Base-by-base conservation (phyloP, 352 stramenopile species). In the Pythium rhizo-oryzae region DNA sequence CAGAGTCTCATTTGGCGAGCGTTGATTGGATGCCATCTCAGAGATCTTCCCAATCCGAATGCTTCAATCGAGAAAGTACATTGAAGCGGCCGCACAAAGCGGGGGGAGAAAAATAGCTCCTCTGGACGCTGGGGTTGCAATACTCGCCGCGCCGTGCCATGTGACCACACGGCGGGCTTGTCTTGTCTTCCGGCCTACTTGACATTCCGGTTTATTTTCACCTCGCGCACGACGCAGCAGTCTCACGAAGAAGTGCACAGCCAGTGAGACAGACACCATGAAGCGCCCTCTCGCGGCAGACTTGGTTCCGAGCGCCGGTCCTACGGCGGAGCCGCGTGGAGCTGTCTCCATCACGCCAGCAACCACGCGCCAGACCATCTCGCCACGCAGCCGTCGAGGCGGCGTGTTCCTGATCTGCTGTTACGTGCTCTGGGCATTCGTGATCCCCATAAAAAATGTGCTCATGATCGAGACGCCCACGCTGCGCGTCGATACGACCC, bases 401-500 rank as follows among this genome's bases (percentile, higher is more conserved):
- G 71, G 62, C 5, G 37, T 82, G 4, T 8, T 65, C 9, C 41
- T 78, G 37, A 60, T 80, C 9, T n/a, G 50, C 1, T 50, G 65
- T 16, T 72, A 80, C 59, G 66, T 69, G 18, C n/a, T 75, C 8
- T 82, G 72, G 72, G 71, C 67, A n/a, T 66, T 82, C 30, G 62
- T 62, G 23, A 67, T 78, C n/a, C 70, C 76, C 4, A 76, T 80
- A 64, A 80, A 82, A 49, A 82, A 82, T 51, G 75, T 79, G 15
- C 28, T 74, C 18, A 77, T 82, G 65, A 82, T 79, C 44, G 65
- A 60, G 30, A 67, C 66, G 21, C 75, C 75, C 12, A 71, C 50
- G 33, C 59, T 82, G 37, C 72, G 65, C 13, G 55, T 56, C 44
- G 75, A 82, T 55, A 63, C 43, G 23, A 49, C 56, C 21, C 28